A percentile compares a stretch with the other conserved stretches of the same genome.
phyloP scores from a whole-genome alignment of 306 rosid species.

The Albizia julibrissin region DNA sequence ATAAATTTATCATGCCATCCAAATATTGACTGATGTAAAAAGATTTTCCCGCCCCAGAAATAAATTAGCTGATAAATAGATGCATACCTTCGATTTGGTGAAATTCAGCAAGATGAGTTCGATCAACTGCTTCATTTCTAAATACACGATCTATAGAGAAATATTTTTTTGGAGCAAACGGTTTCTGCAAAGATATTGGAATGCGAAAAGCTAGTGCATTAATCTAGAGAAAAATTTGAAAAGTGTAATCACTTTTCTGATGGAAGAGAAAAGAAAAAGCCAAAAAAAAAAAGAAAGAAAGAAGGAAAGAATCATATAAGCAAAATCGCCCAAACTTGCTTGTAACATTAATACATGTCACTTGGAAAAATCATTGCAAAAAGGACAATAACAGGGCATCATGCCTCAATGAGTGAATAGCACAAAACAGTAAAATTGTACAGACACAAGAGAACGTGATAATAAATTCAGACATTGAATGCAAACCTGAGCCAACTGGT shows the following conservation, averaged over 20 bases:
- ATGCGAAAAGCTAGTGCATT: neutral
- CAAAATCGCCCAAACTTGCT: slow-evolving; percentile 13
- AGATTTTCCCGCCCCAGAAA: slow-evolving; percentile 8
- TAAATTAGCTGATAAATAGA: slow-evolving; percentile 10
- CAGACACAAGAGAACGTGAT: neutral
- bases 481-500: slow-evolving; percentile 75
- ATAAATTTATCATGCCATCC: neutral
- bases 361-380: slow-evolving; percentile 1
- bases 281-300: neutral
- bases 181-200: slow-evolving; percentile 59
- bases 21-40: neutral
- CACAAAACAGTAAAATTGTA: slow-evolving; percentile 22
- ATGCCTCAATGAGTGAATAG: neutral
- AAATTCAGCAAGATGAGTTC: slow-evolving; percentile 98
- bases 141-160: slow-evolving; percentile 96
- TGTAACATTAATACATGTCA: slow-evolving; percentile 2
- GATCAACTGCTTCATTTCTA: slow-evolving; percentile 97
- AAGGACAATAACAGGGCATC: slow-evolving; percentile 1
- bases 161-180: slow-evolving; percentile 82
- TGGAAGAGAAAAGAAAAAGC: neutral
- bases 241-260: neutral
- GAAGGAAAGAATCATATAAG: neutral
- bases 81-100: slow-evolving; percentile 94
- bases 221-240: neutral
- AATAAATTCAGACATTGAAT: slow-evolving; percentile 25